phyloP scores from a whole-genome alignment of 2,329 filamentous ascomycete genomes.

The Ambrosiella xylebori region DNA sequence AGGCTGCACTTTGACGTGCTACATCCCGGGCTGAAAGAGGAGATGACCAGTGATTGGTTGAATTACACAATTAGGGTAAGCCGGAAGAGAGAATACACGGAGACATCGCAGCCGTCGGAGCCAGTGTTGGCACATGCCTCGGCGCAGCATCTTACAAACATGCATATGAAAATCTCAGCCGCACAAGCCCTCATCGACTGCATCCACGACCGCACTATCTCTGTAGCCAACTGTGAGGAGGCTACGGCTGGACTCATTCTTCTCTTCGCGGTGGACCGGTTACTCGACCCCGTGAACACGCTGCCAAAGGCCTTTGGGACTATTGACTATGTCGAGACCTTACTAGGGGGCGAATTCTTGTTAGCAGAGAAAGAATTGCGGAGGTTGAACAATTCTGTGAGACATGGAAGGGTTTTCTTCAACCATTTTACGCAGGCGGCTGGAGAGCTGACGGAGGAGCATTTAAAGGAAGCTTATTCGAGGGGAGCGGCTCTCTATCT shows the following conservation, averaged over 20 bases:
- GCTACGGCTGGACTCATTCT: conserved; percentile 6
- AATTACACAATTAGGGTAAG: conserved; percentile 8
- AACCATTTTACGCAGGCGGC: conserved; percentile 6
- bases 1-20: conserved; percentile 2
- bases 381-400: background rate
- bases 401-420: conserved; percentile 7
- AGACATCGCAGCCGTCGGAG: conserved; percentile 10
- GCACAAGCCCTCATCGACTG: conserved; percentile 6
- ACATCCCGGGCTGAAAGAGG: conserved; percentile 2
- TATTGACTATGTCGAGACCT: background rate
- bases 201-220: conserved; percentile 1
- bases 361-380: background rate
- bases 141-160: conserved; percentile 4
- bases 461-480: conserved; percentile 4
- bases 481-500: conserved; percentile 6
- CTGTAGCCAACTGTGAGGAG: conserved; percentile 5
- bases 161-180: conserved; percentile 1
- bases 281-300: background rate
- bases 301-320: conserved; percentile 3
- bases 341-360: background rate
- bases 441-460: background rate
- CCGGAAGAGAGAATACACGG: conserved; percentile 6
- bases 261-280: conserved; percentile 5
- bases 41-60: conserved; percentile 7
- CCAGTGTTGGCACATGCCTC: conserved; percentile 9